Percentiles rank a stretch among this genome's conserved stretches.
phyloP scores from a whole-genome alignment of 345 rosid genomes.

The Heritiera littoralis region DNA sequence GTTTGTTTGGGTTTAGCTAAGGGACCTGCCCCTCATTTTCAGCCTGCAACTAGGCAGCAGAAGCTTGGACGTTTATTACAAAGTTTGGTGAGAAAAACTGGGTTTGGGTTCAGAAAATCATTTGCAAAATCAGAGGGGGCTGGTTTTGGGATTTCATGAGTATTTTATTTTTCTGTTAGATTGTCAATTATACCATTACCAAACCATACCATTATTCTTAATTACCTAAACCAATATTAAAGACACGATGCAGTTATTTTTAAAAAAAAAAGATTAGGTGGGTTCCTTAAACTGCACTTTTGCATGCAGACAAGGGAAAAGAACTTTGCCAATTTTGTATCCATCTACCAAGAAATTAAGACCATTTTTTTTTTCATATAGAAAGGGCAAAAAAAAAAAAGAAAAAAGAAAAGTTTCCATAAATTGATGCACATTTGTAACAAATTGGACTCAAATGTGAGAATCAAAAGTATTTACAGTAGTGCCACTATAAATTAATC shows the following conservation, averaged over 20 bases:
- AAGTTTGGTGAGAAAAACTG: background rate
- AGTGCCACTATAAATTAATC: no score
- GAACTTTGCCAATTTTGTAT: no score
- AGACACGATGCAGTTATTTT: no score
- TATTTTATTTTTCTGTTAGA: background rate
- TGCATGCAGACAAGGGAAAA: background rate
- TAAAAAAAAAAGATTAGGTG: background rate
- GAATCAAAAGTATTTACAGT: no score
- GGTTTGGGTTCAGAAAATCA: background rate
- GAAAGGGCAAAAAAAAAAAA: background rate
- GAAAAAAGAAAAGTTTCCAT: background rate
- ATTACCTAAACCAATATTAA: background rate
- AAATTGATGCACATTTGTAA: background rate
- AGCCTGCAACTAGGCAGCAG: background rate
- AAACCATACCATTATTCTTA: background rate
- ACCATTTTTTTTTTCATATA: background rate
- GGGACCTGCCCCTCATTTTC: background rate
- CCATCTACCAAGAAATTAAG: no score
- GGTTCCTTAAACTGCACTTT: constrained; percentile 13
- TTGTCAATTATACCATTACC: background rate
- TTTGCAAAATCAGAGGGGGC: background rate
- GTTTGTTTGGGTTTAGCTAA: background rate
- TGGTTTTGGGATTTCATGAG: background rate
- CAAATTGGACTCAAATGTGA: background rate
- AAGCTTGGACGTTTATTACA: background rate